Conservation (phyloP, 768 basidiomycete genomes). For the Chalciporus chontae region DNA sequence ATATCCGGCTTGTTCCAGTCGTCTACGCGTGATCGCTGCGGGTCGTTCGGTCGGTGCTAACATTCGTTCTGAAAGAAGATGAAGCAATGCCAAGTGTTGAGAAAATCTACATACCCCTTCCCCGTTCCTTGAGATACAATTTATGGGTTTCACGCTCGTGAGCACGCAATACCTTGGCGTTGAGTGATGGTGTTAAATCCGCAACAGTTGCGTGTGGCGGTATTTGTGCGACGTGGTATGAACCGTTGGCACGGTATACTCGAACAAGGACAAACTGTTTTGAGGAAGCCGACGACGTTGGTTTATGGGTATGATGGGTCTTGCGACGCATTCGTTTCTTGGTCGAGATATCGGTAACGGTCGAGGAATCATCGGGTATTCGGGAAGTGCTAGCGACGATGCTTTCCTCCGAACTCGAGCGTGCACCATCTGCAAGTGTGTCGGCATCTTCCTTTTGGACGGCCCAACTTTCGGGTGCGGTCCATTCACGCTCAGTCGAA, state of each 20-base stretch:
- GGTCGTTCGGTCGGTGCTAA: constrained; percentile 80
- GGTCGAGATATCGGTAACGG: constrained; percentile 7
- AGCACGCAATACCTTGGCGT: constrained; percentile 49
- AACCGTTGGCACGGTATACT: constrained; percentile 71
- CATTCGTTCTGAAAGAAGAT: constrained; percentile 62
- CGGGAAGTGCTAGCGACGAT: constrained; percentile 16
- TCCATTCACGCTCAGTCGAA: constrained; percentile 46
- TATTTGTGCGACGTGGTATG: constrained; percentile 68
- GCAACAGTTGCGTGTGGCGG: constrained; percentile 63
- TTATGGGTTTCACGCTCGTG: constrained; percentile 59
- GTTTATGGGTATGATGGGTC: constrained; percentile 18
- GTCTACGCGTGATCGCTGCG: constrained; percentile 75
- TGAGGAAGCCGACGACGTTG: constrained; percentile 9
- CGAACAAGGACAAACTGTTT: constrained; percentile 54
- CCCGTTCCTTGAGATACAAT: constrained; percentile 72
- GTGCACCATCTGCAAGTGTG: constrained; percentile 32
- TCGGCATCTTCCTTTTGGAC: constrained; percentile 50
- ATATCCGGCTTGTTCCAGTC: constrained; percentile 89
- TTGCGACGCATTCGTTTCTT: constrained; percentile 27
- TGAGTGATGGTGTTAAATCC: constrained; percentile 59
- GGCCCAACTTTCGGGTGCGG: constrained; percentile 74
- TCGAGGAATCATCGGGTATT: constrained; percentile 12
- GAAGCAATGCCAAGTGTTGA: neutral
- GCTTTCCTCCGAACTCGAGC: constrained; percentile 40
- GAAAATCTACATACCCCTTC: constrained; percentile 51